Base-by-base conservation (phyloP, 441 rosid species). In the Daphne laureola region DNA sequence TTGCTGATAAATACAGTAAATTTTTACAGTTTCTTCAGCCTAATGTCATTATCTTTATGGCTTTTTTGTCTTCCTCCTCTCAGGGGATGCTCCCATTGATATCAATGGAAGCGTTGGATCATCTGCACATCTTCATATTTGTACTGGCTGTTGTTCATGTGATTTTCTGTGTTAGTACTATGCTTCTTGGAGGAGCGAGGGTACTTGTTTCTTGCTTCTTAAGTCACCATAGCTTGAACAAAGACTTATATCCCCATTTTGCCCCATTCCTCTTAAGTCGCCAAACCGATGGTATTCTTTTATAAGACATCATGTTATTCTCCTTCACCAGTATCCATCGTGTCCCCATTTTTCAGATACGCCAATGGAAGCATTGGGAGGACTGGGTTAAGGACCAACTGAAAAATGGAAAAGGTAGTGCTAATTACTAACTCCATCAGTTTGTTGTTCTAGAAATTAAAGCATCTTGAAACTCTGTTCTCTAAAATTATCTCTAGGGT, bases 61-160 rank as follows among this genome's bases (percentile, higher is more conserved):
- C 14, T 42, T 41, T 12, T 46, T 41, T 36, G 12, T 62, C 52
- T 51, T 51, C 51, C 12, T 12, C 41, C 58, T 21, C 47, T 14
- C 80, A 87, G 94, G 96, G 92, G 44, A 62, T 71, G 73, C 79
- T 70, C 67, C 86, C 88, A 2, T 61, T 90, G 53, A 55, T 90
- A 62, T 75, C 96, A 9, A 43, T 74, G 67, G 92, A 85, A 78
- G 98, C 95, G 16, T 59, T 91, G 59, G 95, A 85, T 74, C 89
- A 91, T 45, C 82, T 91, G 51, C 98, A 90, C 69, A 90, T 90
- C 35, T 90, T 84, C 58, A 81, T 90, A 64, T 90, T 90, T 53
- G 91, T 85, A 11, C 59, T 90, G 65, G 98, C 96, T 12, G 74
- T 87, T 54, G 78, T 86, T 52, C 98, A 91, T 38, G 92, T 83